Evolutionary conservation across 2,329 filamentous ascomycete species (phyloP).

Genomic region (Talaromyces amestolkiae): DNA sequence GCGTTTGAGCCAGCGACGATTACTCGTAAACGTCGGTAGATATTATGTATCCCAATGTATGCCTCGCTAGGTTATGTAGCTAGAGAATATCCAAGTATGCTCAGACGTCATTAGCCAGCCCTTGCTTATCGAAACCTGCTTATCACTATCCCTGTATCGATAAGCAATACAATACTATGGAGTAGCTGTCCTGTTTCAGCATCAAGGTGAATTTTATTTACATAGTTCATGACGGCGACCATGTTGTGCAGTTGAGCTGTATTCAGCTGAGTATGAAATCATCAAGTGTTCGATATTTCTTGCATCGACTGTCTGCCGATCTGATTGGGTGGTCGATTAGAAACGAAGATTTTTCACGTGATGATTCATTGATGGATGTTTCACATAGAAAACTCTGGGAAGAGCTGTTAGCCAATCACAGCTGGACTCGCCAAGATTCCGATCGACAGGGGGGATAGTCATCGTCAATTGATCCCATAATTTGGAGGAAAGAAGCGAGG

Average conservation of each 20-base stretch:
- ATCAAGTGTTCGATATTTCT: neutral
- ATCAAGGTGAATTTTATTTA: too few relatives aligned
- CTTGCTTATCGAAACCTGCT: neutral
- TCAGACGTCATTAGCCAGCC: neutral
- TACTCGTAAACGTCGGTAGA: slow-evolving; percentile 17
- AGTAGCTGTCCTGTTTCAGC: neutral
- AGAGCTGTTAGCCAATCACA: neutral
- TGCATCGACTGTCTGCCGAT: neutral
- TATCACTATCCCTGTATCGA: slow-evolving; percentile 5
- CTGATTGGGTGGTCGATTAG: neutral
- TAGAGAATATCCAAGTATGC: neutral
- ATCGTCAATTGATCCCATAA: neutral
- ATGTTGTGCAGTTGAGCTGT: neutral
- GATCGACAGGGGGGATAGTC: neutral
- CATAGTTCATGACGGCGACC: neutral
- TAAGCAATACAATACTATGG: neutral
- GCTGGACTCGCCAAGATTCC: neutral
- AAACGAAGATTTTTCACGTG: neutral
- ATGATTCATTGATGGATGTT: neutral
- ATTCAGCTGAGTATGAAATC: neutral
- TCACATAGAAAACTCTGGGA: neutral
- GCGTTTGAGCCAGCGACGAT: slow-evolving; percentile 45
- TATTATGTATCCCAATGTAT: neutral
- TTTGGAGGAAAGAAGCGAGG: too few relatives aligned
- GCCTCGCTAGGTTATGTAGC: neutral